These are phyloP conservation scores for Cicer yamashitae DNA, from an alignment of 306 rosid species.

Conservation along the genomic window DNA sequence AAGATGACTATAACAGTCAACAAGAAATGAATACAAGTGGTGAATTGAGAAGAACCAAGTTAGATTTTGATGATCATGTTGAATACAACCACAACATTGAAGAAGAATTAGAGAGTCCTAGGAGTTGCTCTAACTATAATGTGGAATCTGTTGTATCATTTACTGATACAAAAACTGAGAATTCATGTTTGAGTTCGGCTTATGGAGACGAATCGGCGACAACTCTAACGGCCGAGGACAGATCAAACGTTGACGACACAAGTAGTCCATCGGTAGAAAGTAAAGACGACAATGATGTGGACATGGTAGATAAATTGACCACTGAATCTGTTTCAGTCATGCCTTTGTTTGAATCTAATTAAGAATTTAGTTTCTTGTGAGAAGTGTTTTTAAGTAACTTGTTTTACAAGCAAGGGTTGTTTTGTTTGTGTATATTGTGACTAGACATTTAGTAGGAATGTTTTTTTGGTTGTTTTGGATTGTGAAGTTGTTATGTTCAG, in stretches of 20 bases:
- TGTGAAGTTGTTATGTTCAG: conserved; percentile 65
- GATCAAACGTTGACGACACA: conserved; percentile 44
- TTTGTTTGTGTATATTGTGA: conserved; percentile 59
- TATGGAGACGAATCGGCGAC: conserved; percentile 51
- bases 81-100: conserved; percentile 58
- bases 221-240: conserved; percentile 42
- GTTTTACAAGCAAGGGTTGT: conserved; percentile 49
- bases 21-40: conserved; percentile 77
- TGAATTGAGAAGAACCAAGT: conserved; percentile 57
- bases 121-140: conserved; percentile 53
- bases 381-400: conserved; percentile 43
- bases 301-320: conserved; percentile 53
- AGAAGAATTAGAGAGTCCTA: conserved; percentile 50
- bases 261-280: conserved; percentile 55
- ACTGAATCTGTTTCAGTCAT: conserved; percentile 43
- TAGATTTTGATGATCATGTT: conserved; percentile 57
- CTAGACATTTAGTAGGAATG: conserved; percentile 39
- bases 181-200: conserved; percentile 51
- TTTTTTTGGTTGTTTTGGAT: conserved; percentile 59
- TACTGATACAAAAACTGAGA: conserved; percentile 58
- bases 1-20: conserved; percentile 75
- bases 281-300: conserved; percentile 50
- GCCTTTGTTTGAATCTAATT: conserved; percentile 54
- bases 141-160: conserved; percentile 53
- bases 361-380: conserved; percentile 39